Evolutionary conservation across 2,329 filamentous ascomycete species (phyloP), one percentile per base, ranked within the genome.

Genomic region (Cercospora citrullina): DNA sequence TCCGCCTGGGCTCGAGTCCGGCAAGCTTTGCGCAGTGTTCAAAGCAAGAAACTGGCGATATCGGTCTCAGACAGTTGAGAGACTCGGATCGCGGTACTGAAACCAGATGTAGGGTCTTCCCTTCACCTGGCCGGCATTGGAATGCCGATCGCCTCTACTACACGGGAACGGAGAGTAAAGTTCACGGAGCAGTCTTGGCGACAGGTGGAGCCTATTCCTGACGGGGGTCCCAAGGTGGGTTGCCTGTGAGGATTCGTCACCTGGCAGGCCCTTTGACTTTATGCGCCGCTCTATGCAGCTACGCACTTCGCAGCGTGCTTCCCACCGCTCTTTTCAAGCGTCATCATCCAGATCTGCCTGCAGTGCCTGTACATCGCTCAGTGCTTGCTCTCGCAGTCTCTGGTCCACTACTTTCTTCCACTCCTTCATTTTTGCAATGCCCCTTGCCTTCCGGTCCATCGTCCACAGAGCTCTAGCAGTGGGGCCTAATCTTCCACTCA

Each of bases 391-490:
- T 55, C 61, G 30, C 59, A 66, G 39, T 12, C 58, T 48, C 36
- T 60, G 39, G 2, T 63, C 61, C 9, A 68, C 66, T 12, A 39
- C 53, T 3, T 12, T 64, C 51, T 63, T 69, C 71, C 70, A 73
- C 18, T 33, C 51, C 26, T 51, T 63, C 58, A 75, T 48, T 69
- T 77, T 78, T 55, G 65, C 60, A 16, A 77, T 65, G 0, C 75
- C 79, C 53, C 78, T 74, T 10, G 53, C 66, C 60, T 76, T 78
- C 26, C 75, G 69, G n/a, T 81, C 80, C 72, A 80, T 79, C 1
- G 66, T 68, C 67, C 78, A 78, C 7, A 81, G 71, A 18, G 75
- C 69, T 57, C 75, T 70, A 45, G 78, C 55, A 6, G 48, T 69
- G 5, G 63, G 60, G 0, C 72, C 72, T 1, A 66, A 61, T 5